phyloP scores from a whole-genome alignment of 345 rosid genomes.

The Salix exigua region DNA sequence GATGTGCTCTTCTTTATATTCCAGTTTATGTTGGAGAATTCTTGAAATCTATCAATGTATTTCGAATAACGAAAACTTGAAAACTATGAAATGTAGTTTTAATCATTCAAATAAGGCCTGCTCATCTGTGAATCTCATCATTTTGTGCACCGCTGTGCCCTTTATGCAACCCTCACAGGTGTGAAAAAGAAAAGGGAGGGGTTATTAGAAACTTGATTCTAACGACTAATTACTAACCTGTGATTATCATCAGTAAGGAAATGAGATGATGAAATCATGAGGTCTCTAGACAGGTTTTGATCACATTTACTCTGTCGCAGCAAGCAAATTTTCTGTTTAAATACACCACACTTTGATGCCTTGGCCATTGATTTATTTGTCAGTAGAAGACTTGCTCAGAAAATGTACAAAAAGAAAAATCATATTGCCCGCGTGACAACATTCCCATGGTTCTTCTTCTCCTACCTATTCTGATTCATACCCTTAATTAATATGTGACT shows the following conservation, averaged over 20 bases:
- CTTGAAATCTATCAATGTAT: neutral
- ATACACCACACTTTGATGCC: neutral
- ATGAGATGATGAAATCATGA: neutral
- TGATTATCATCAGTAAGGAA: neutral
- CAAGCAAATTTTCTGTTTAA: neutral
- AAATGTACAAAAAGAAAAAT: neutral
- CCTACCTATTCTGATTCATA: neutral
- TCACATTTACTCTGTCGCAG: neutral
- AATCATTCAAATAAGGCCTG: slow-evolving; percentile 1
- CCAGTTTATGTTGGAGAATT: neutral
- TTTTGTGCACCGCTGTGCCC: neutral
- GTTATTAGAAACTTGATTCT: neutral
- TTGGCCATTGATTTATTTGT: neutral
- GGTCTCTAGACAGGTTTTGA: neutral
- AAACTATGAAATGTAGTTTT: neutral
- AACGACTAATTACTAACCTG: neutral
- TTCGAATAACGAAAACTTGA: neutral
- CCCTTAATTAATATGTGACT: neutral
- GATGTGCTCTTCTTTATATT: neutral
- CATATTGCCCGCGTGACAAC: neutral
- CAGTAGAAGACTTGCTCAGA: neutral
- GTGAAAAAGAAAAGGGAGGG: neutral
- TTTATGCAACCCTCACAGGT: neutral
- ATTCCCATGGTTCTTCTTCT: too few relatives aligned
- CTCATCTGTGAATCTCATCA: neutral